phyloP scores from a whole-genome alignment of 495 filamentous ascomycete species.

The Arthonia radiata region DNA sequence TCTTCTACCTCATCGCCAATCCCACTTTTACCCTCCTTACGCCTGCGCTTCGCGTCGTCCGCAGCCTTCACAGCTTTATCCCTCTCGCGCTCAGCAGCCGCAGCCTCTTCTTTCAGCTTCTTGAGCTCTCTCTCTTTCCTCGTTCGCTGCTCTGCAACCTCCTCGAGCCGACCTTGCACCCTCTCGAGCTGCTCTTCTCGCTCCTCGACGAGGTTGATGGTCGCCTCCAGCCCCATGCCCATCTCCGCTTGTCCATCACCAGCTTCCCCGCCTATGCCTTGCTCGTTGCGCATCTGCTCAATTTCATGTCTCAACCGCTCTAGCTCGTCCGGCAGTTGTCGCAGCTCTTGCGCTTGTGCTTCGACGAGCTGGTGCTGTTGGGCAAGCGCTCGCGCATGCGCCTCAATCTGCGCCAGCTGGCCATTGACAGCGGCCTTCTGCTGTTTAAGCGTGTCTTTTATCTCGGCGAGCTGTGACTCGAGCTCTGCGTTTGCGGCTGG shows the following conservation, averaged over 20 bases:
- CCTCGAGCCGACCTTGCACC: constrained; percentile 41
- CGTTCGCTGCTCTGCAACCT: constrained; percentile 38
- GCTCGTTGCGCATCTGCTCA: constrained; percentile 23
- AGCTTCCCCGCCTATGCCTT: constrained; percentile 11
- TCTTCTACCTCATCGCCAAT: constrained; percentile 62
- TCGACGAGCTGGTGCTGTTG: constrained; percentile 8
- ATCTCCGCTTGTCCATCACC: constrained; percentile 16
- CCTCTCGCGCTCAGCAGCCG: constrained; percentile 42
- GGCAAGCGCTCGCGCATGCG: constrained; percentile 33
- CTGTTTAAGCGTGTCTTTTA: constrained; percentile 50
- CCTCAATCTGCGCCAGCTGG: constrained; percentile 48
- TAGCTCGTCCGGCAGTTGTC: constrained; percentile 48
- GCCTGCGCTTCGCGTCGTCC: constrained; percentile 54
- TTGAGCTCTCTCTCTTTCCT: constrained; percentile 48
- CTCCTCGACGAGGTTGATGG: constrained; percentile 28
- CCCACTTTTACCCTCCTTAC: constrained; percentile 36
- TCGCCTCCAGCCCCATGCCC: constrained; percentile 33
- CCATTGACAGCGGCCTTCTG: constrained; percentile 58
- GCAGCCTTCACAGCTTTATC: constrained; percentile 41
- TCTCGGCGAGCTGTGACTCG: constrained; percentile 70
- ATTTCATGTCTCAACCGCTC: constrained; percentile 35
- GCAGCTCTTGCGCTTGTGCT: constrained; percentile 11
- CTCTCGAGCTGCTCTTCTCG: constrained; percentile 34
- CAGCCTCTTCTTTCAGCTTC: constrained; percentile 44
- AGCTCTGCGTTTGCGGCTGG: constrained; percentile 61